Percentiles rank a stretch among this genome's conserved stretches.
These are phyloP conservation scores for Chlorella sp. DNA, from an alignment of 139 green algal genomes.

Conservation along the genomic window DNA sequence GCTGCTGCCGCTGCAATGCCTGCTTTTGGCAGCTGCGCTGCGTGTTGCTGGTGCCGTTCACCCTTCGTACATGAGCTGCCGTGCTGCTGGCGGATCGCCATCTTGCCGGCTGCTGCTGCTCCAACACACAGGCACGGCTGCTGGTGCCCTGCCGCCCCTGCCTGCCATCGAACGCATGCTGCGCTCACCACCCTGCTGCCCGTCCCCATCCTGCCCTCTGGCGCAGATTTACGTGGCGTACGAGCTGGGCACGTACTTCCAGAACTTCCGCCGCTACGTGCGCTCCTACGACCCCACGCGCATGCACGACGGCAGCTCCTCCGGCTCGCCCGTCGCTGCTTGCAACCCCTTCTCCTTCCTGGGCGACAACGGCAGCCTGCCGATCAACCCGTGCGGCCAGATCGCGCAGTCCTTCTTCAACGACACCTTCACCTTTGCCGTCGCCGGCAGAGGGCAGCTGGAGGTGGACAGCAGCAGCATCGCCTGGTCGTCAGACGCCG, in stretches of 20 bases:
- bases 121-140: too few species aligned
- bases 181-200: not conserved
- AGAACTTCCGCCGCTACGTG: constrained; percentile 96
- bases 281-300: constrained; percentile 78
- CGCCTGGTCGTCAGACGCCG: constrained; percentile 70
- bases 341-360: constrained; percentile 69
- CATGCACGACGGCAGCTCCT: constrained; percentile 60
- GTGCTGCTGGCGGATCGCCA: too few species aligned
- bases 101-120: too few species aligned
- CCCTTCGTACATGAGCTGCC: too few species aligned
- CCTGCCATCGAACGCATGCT: not conserved
- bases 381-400: constrained; percentile 94
- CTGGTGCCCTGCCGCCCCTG: not conserved
- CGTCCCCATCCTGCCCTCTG: not conserved
- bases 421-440: constrained; percentile 72
- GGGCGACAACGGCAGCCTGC: constrained; percentile 28
- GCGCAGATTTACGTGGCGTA: constrained; percentile 92
- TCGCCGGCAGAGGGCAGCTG: not conserved
- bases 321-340: constrained; percentile 12
- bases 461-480: constrained; percentile 67
- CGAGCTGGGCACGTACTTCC: constrained; percentile 86
- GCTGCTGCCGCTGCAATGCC: not conserved
- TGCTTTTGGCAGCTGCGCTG: not conserved
- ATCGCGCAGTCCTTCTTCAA: constrained; percentile 96
- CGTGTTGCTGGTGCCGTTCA: not conserved